Evolutionary conservation across 2,329 filamentous ascomycete species (phyloP), one percentile per base, ranked within the genome.

Genomic region (Allantophomopsis cytisporea): DNA sequence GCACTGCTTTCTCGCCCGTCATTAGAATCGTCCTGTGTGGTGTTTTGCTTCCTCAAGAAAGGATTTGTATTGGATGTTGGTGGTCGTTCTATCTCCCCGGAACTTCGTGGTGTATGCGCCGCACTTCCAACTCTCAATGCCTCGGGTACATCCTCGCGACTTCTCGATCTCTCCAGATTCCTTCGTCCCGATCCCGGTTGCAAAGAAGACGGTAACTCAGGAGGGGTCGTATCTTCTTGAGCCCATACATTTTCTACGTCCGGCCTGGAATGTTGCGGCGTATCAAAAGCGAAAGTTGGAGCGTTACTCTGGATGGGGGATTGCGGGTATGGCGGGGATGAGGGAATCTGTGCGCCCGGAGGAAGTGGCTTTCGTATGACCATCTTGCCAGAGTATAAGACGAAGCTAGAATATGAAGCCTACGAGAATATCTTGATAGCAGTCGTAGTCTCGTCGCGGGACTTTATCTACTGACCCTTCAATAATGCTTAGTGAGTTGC

Each of bases 341-440:
- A 16, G 13, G 43, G 18, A 13, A 37, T 28, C 17, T 40, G 37
- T 38, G 39, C 41, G 17, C n/a, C 3, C 32, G 38, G 11, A 13
- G 52, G 46, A 16, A 54, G 39, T 18, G 53, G 53, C 37, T 54
- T 55, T 42, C 53, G 44, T 14, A 48, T 53, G 11, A 54, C 50
- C 52, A 54, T 55, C 7, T 38, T 46, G 40, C 32, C 14, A 11
- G 13, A 31, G 20, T 30, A 35, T n/a, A 11, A 21, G 15, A 16
- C 16, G 17, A 36, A 36, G 31, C 4, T 34, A 8, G 11, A 10
- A 12, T 28, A 28, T 12, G 11, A 12, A 28, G 23, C 23, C 10
- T 8, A 28, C 3, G 11, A 10, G 3, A 28, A 12, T 3, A 3
- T 10, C 23, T 12, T 28, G 23, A 10, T 12, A 12, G 23, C 23